Percentiles rank a stretch among this genome's conserved stretches.
Conservation (phyloP, 148 eudicot genomes). For the Vaccinium vitisidaea region DNA sequence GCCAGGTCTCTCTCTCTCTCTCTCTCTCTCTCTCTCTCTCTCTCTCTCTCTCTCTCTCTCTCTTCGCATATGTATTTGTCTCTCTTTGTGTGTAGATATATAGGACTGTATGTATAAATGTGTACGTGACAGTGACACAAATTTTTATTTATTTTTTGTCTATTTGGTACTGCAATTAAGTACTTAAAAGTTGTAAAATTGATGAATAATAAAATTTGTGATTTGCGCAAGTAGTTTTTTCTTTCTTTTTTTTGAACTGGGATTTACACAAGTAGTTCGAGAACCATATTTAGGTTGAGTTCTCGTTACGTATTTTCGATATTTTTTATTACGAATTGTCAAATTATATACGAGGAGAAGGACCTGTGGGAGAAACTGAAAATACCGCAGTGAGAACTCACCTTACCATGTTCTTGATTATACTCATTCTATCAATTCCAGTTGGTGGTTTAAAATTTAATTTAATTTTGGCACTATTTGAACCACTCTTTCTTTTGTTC, state of each 20-base stretch:
- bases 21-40: background rate
- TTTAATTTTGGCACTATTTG: background rate
- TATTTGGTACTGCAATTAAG: background rate
- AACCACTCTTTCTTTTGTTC: background rate
- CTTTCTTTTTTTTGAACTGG: background rate
- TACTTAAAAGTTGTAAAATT: background rate
- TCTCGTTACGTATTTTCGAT: too few relatives aligned
- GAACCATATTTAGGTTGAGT: background rate
- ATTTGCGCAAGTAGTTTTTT: background rate
- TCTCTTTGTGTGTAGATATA: background rate
- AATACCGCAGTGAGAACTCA: too few relatives aligned
- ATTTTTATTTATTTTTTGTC: too few relatives aligned
- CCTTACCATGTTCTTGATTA: background rate
- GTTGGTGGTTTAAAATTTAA: background rate
- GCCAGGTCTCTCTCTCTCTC: conserved; percentile 16
- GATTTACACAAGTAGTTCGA: background rate
- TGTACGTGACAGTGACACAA: background rate
- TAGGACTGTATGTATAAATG: background rate
- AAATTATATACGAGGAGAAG: too few relatives aligned
- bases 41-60: conserved; percentile 2
- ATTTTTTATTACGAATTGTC: too few relatives aligned
- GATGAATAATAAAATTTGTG: background rate
- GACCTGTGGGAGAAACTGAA: too few relatives aligned
- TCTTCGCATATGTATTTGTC: too few relatives aligned
- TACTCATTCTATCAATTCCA: background rate